Percentiles rank a stretch among this genome's conserved stretches.
These are phyloP conservation scores for Boletus rubroflammeus DNA, from an alignment of 768 basidiomycete genomes.

Conservation along the genomic window DNA sequence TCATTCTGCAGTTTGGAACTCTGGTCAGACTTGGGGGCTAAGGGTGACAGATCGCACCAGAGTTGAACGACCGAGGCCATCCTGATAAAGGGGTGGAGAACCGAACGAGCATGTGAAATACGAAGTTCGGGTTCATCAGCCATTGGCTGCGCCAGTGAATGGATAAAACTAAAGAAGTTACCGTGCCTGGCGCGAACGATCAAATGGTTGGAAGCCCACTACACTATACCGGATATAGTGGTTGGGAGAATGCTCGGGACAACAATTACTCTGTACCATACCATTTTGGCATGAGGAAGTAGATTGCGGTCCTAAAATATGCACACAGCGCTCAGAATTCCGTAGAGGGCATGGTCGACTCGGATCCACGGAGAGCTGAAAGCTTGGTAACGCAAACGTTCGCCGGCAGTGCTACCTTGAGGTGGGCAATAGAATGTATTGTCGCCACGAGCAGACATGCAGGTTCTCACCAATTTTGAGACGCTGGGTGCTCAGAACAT, in stretches of 20 bases:
- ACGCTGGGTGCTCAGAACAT: background rate
- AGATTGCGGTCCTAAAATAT: background rate
- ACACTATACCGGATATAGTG: background rate
- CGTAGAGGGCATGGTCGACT: background rate
- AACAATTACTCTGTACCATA: background rate
- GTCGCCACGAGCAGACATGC: background rate
- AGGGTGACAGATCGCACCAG: background rate
- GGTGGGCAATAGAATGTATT: background rate
- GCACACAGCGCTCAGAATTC: background rate
- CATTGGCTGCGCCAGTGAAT: background rate
- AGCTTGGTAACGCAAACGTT: background rate
- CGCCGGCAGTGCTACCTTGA: no score
- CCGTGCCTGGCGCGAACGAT: background rate
- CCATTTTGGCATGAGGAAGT: background rate
- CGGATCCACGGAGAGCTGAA: background rate
- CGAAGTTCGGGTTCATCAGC: background rate
- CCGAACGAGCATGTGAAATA: background rate
- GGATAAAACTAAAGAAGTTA: background rate
- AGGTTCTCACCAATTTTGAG: background rate
- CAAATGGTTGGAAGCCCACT: background rate
- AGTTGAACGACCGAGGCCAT: background rate
- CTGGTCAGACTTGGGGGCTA: slow-evolving; percentile 19
- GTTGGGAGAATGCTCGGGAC: background rate
- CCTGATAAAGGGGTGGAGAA: slow-evolving; percentile 4
- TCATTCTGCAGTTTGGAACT: slow-evolving; percentile 23